A percentile compares a stretch with the other conserved stretches of the same genome.
phyloP scores from a whole-genome alignment of 192 early-diverging fungal species.

The Chytriomyces confervae region DNA sequence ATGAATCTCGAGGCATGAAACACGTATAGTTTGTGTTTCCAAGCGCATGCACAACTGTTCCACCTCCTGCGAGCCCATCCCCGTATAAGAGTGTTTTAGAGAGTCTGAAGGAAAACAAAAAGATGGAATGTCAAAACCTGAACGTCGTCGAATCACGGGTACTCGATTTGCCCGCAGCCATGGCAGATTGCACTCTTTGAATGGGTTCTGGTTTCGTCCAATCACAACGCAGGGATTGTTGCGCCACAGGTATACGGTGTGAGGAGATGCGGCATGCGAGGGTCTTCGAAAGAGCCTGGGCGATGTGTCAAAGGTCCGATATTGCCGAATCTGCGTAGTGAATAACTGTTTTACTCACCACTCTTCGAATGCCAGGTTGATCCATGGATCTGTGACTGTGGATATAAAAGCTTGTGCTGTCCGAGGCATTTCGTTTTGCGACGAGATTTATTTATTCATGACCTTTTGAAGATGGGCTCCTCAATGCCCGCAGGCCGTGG shows the following conservation, averaged over 20 bases:
- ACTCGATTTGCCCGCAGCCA: slow-evolving; percentile 70
- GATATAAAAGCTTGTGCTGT: slow-evolving; percentile 58
- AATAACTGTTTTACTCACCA: slow-evolving; percentile 51
- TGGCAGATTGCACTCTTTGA: slow-evolving; percentile 88
- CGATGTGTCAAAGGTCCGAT: neutral
- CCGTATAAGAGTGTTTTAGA: no score
- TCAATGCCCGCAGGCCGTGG: slow-evolving; percentile 37
- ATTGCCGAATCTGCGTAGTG: neutral
- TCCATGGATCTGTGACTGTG: slow-evolving; percentile 71
- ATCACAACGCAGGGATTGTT: slow-evolving; percentile 89
- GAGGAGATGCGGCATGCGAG: slow-evolving; percentile 60
- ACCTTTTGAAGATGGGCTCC: slow-evolving; percentile 17
- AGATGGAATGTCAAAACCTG: slow-evolving; percentile 44
- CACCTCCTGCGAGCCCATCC: no score
- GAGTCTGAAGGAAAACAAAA: no score
- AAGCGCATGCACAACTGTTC: slow-evolving; percentile 94
- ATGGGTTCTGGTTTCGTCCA: slow-evolving; percentile 98
- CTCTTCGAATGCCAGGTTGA: slow-evolving; percentile 88
- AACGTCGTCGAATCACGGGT: slow-evolving; percentile 84
- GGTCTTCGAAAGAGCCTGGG: slow-evolving; percentile 78
- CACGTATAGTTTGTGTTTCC: slow-evolving; percentile 96
- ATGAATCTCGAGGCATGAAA: slow-evolving; percentile 86
- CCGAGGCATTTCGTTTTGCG: neutral
- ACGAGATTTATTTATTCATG: neutral
- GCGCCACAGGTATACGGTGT: slow-evolving; percentile 87